Conservation (phyloP, 139 green algal genomes). For the Micractinium conductrix region DNA sequence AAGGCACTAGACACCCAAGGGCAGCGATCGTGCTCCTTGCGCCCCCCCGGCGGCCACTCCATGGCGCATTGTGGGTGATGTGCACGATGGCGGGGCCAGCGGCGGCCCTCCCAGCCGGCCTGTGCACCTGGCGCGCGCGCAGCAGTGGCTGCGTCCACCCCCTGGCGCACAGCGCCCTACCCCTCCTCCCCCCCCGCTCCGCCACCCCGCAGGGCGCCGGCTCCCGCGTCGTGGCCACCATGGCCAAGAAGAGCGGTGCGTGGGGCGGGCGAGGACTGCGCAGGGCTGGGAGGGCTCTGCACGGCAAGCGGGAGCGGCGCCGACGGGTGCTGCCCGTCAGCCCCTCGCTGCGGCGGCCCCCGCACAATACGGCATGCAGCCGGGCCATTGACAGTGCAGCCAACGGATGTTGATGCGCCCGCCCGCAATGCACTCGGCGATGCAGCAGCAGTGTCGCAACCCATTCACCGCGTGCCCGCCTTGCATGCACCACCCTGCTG, state of each 20-base stretch:
- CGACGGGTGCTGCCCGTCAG: not conserved
- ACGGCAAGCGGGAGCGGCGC: not conserved
- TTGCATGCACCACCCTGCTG: not conserved
- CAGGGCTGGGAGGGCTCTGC: not conserved
- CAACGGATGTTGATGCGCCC: no score
- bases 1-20: not conserved
- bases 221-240: conserved; percentile 42
- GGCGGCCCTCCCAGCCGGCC: no score
- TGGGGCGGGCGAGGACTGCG: not conserved
- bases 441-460: no score
- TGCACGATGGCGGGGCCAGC: no score
- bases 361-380: not conserved
- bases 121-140: no score
- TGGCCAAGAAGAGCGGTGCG: conserved; percentile 52
- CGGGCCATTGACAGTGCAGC: no score
- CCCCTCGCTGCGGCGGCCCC: not conserved
- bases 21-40: not conserved
- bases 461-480: no score
- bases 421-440: no score
- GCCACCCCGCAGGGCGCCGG: conserved; percentile 36
- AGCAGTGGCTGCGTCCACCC: no score
- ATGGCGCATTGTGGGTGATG: not conserved
- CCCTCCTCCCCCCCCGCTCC: no score
- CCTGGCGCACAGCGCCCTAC: no score
- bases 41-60: not conserved